These are phyloP conservation scores for Metschnikowia sp. DNA, from an alignment of 805 yeast genomes.

Conservation along the genomic window DNA sequence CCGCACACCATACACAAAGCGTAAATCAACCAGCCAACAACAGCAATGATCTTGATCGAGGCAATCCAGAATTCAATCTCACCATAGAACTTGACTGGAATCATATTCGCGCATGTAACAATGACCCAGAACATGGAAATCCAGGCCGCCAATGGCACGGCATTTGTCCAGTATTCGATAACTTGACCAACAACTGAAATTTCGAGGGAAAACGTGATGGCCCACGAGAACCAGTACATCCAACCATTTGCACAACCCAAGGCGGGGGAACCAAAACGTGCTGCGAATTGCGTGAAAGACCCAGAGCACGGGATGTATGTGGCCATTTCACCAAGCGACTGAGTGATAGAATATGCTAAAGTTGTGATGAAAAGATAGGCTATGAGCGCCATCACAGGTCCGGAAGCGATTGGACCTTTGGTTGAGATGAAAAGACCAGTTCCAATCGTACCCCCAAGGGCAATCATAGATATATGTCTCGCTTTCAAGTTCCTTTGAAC, in stretches of 20 bases:
- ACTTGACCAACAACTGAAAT: slow-evolving; percentile 67
- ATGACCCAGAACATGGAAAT: slow-evolving; percentile 62
- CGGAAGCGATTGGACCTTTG: slow-evolving; percentile 55
- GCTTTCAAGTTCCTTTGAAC: slow-evolving; percentile 60
- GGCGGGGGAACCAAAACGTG: slow-evolving; percentile 66
- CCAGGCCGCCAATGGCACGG: slow-evolving; percentile 73
- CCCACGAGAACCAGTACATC: slow-evolving; percentile 77
- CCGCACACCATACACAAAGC: slow-evolving; percentile 73
- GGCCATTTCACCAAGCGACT: slow-evolving; percentile 78
- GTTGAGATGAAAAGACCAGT: slow-evolving; percentile 74
- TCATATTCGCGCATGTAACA: slow-evolving; percentile 50
- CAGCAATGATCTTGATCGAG: slow-evolving; percentile 61
- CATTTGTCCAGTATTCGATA: slow-evolving; percentile 59
- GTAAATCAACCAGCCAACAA: slow-evolving; percentile 66
- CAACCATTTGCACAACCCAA: slow-evolving; percentile 71
- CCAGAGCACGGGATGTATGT: slow-evolving; percentile 69
- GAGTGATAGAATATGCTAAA: slow-evolving; percentile 63
- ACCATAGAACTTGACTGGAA: slow-evolving; percentile 70
- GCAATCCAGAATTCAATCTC: slow-evolving; percentile 78
- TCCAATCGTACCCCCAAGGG: slow-evolving; percentile 78
- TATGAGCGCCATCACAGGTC: slow-evolving; percentile 67
- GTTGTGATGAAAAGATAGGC: slow-evolving; percentile 66
- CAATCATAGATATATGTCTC: slow-evolving; percentile 71
- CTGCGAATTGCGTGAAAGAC: slow-evolving; percentile 67
- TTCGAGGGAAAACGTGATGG: slow-evolving; percentile 72